Base-by-base conservation (phyloP, 148 eudicot species). In the Amaranthus hypochondriacus region DNA sequence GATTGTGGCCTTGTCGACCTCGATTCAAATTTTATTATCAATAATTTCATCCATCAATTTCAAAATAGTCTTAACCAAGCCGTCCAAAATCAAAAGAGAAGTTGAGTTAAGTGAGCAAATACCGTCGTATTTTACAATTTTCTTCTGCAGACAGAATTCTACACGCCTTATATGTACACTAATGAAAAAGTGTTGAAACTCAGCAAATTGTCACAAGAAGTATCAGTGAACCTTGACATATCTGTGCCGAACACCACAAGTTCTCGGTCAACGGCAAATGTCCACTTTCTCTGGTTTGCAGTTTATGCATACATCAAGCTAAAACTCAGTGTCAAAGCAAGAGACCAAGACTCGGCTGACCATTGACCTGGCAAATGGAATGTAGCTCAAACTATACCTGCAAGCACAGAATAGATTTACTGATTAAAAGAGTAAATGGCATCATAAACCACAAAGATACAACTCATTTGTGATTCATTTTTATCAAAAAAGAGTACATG, bases 361-460 rank as follows among this genome's bases (percentile, higher is more conserved):
- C 96, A 89, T 89, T 13, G 96, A 81, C 86, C 98, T 86, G 21
- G 94, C 98, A 69, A 93, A 93, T 28, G 98, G 96, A 46, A 91
- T 91, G 83, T 91, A 93, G 85, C 98, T 93, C 84, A 91, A 81
- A 81, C 96, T 90, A 75, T 93, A 91, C 98, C 97, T 93, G 92
- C 83, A 79, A 63, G 69, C 62, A 70, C 53, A 70, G 55, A 63
- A 4, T 68, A 47, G 0, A n/a, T 15, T 48, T 14, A 51, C 52
- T 28, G 1, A 28, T 28, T 28, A 28, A 28, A 28, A 0, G 39
- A 28, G 39, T 28, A 28, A 28, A 48, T 12, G 48, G 48, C 49
- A 53, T 62, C 44, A 47, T 70, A 46, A 69, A 28, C 42, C 4
- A 76, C 11, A 4, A 28, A 56, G 54, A 61, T 28, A 54, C 62